These are phyloP conservation scores for Osmanthus fragrans DNA, from an alignment of 257 asterid species.

Conservation along the genomic window DNA sequence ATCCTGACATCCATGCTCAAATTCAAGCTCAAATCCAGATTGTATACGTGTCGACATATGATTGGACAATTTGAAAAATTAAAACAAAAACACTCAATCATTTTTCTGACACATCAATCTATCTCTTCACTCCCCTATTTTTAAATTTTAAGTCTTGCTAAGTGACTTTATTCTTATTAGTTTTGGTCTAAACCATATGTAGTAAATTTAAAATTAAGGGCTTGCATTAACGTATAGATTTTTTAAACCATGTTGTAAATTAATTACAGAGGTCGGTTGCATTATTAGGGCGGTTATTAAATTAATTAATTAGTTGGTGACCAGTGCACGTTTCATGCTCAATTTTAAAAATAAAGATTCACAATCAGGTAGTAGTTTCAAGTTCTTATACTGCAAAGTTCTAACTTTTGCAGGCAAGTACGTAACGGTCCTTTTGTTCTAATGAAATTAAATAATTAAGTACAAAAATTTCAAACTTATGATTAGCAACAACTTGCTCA, in stretches of 20 bases:
- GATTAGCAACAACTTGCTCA: neutral
- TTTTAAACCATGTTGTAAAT: conserved; percentile 27
- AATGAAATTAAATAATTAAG: neutral
- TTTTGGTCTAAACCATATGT: neutral
- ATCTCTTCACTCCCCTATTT: too few species aligned
- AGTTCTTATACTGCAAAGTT: conserved; percentile 4
- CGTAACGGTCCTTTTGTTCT: neutral
- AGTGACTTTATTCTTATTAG: neutral
- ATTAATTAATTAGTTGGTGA: conserved; percentile 12
- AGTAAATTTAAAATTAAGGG: neutral
- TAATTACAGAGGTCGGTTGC: conserved; percentile 42
- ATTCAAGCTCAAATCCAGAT: too few species aligned
- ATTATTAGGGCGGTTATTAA: conserved; percentile 67
- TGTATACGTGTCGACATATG: too few species aligned
- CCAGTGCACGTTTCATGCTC: conserved; percentile 15
- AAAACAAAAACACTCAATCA: too few species aligned
- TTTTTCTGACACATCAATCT: too few species aligned
- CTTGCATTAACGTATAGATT: neutral
- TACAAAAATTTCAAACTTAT: conserved; percentile 10
- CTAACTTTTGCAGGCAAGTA: conserved; percentile 17
- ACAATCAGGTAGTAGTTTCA: conserved; percentile 4
- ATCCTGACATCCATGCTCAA: too few species aligned
- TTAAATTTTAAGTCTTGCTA: too few species aligned
- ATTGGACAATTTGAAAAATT: too few species aligned
- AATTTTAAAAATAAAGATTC: conserved; percentile 17